These are phyloP conservation scores for Phytophthora podocarpi DNA, from an alignment of 352 stramenopile genomes.

Conservation along the genomic window DNA sequence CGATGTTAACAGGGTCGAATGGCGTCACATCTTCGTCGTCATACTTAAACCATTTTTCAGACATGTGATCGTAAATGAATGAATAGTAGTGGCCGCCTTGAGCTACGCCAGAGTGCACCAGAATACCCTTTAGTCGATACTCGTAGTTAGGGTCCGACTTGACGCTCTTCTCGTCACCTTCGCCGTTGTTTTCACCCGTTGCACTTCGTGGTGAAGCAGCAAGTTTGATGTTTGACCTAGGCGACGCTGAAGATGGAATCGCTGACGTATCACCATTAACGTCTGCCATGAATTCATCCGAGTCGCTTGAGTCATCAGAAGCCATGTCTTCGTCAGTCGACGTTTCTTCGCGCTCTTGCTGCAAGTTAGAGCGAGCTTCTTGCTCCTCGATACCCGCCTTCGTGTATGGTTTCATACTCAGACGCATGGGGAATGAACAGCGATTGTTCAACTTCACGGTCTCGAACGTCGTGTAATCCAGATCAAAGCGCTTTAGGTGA, in stretches of 20 bases:
- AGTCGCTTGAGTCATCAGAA: conserved; percentile 55
- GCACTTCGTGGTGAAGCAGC: conserved; percentile 20
- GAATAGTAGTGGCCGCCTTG: conserved; percentile 99
- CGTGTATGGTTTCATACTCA: conserved; percentile 99
- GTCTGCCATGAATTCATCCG: conserved; percentile 68
- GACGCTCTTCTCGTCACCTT: conserved; percentile 16
- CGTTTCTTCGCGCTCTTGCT: conserved; percentile 46
- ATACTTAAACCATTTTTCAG: conserved; percentile 98
- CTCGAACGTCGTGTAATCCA: conserved; percentile 99
- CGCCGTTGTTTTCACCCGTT: conserved; percentile 20
- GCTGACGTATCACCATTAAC: conserved; percentile 39
- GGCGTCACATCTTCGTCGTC: conserved; percentile 99
- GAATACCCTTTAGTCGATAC: conserved; percentile 97
- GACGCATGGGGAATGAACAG: conserved; percentile 96
- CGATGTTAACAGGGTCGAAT: conserved; percentile 96
- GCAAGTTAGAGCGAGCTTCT: conserved; percentile 55
- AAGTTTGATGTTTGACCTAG: conserved; percentile 32
- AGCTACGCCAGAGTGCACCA: conserved; percentile 98
- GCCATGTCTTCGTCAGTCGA: conserved; percentile 58
- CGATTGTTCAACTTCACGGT: conserved; percentile 99
- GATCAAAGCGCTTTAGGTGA: conserved; percentile 99
- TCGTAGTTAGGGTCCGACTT: conserved; percentile 93
- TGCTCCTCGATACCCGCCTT: conserved; percentile 96
- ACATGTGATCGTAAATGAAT: conserved; percentile 89
- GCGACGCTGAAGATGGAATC: conserved; percentile 28